Percentiles rank a stretch among this genome's conserved stretches.
Conservation (phyloP, 2,329 filamentous ascomycete genomes). For the Hypoxylon sp. region DNA sequence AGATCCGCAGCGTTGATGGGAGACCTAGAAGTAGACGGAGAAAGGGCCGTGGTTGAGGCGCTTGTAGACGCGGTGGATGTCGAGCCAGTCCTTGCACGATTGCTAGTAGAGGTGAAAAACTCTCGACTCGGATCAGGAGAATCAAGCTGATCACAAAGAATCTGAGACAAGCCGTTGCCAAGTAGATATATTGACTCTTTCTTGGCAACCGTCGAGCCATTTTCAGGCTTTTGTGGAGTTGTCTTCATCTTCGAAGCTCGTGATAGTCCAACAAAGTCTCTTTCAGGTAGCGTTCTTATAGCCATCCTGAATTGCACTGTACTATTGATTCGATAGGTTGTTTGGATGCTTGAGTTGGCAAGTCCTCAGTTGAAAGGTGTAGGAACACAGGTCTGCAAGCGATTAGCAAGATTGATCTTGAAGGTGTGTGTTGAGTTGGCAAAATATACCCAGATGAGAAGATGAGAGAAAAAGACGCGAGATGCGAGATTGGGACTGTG, state of each 20-base stretch:
- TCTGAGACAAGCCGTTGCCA: slow-evolving; percentile 46
- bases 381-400: neutral
- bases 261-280: neutral
- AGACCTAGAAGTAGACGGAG: slow-evolving; percentile 7
- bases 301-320: neutral
- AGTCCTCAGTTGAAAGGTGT: neutral
- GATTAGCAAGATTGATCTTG: neutral
- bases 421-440: neutral
- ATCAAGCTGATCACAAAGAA: slow-evolving; percentile 8
- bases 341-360: neutral
- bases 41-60: neutral
- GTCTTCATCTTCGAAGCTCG: slow-evolving; percentile 36
- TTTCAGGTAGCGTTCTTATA: neutral
- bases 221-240: slow-evolving; percentile 37
- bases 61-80: slow-evolving; percentile 7
- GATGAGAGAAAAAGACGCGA: neutral
- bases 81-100: slow-evolving; percentile 6
- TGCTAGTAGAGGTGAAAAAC: neutral
- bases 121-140: neutral
- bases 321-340: neutral
- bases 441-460: neutral
- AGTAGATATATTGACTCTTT: slow-evolving; percentile 45
- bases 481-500: slow-evolving; percentile 3
- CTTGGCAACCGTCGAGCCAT: slow-evolving; percentile 46
- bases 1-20: neutral